phyloP scores from a whole-genome alignment of 1,139 yeast genomes.

The Suhomyces bribrorum region DNA sequence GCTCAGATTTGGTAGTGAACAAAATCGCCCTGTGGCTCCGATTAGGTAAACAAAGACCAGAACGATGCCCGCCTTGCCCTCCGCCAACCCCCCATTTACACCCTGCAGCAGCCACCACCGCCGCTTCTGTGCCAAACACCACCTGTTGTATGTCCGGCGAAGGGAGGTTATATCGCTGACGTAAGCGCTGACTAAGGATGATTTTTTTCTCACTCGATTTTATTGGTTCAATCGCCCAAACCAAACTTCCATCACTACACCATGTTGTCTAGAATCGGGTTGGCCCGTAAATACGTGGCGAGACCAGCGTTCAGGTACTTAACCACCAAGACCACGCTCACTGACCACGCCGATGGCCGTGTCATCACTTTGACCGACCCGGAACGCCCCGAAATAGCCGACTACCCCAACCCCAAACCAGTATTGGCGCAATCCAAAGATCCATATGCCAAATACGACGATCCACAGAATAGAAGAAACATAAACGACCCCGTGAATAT shows the following conservation, averaged over 20 bases:
- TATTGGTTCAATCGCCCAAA: constrained; percentile 23
- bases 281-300: constrained; percentile 18
- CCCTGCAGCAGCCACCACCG: too few species aligned
- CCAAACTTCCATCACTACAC: constrained; percentile 2
- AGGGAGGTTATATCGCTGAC: too few species aligned
- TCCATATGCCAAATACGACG: constrained; percentile 76
- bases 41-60: too few species aligned
- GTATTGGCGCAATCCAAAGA: constrained; percentile 64
- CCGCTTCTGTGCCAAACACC: too few species aligned
- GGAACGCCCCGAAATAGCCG: constrained; percentile 46
- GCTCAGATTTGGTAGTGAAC: too few species aligned
- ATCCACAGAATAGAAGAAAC: constrained; percentile 81
- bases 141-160: too few species aligned
- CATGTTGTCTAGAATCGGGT: constrained; percentile 35
- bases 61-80: too few species aligned
- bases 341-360: constrained; percentile 45
- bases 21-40: too few species aligned
- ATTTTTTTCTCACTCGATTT: constrained; percentile 16
- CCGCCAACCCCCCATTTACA: too few species aligned
- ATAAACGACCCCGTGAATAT: constrained; percentile 69
- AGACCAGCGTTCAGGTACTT: constrained; percentile 25
- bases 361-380: constrained; percentile 48
- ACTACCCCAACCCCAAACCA: constrained; percentile 43
- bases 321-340: constrained; percentile 41
- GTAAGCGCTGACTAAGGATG: constrained; percentile 4